A percentile compares a stretch with the other conserved stretches of the same genome.
Evolutionary conservation across 805 yeast species (phyloP).

Genomic region (Millerago galiae): DNA sequence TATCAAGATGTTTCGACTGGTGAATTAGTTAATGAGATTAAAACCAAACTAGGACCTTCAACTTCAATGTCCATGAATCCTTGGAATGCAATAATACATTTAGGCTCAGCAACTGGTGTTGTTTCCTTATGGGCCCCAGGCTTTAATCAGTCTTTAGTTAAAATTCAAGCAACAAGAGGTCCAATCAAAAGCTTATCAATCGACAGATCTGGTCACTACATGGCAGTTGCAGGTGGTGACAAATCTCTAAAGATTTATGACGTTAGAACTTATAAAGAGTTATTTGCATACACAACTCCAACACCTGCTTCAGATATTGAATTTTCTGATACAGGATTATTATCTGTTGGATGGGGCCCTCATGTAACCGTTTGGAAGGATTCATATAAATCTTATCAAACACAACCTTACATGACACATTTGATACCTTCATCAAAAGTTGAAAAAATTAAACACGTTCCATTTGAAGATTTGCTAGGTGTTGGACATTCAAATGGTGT

Average conservation of each 20-base stretch:
- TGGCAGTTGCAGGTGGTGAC: constrained; percentile 92
- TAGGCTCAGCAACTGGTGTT: constrained; percentile 90
- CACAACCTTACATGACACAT: constrained; percentile 89
- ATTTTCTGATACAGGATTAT: constrained; percentile 80
- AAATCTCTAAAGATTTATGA: constrained; percentile 88
- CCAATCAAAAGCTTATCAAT: constrained; percentile 81
- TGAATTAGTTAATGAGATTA: constrained; percentile 67
- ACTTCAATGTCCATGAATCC: constrained; percentile 86
- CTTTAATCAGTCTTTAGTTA: constrained; percentile 78
- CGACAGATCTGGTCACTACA: constrained; percentile 87
- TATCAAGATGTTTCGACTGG: constrained; percentile 97
- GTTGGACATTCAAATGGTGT: constrained; percentile 77
- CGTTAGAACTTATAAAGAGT: constrained; percentile 70
- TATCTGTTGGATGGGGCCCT: constrained; percentile 93
- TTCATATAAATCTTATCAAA: constrained; percentile 60
- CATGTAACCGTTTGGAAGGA: constrained; percentile 95
- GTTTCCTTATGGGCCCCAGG: constrained; percentile 93
- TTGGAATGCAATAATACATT: constrained; percentile 90
- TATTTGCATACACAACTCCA: constrained; percentile 60
- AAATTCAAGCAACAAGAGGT: constrained; percentile 68
- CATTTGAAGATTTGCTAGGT: constrained; percentile 94
- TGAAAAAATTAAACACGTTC: constrained; percentile 68
- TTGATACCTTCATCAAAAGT: constrained; percentile 71
- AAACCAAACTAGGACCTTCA: constrained; percentile 89
- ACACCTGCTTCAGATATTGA: constrained; percentile 78